These are phyloP conservation scores for Tylopilus plumbeoviolaceoides DNA, from an alignment of 768 basidiomycete species.

Conservation along the genomic window DNA sequence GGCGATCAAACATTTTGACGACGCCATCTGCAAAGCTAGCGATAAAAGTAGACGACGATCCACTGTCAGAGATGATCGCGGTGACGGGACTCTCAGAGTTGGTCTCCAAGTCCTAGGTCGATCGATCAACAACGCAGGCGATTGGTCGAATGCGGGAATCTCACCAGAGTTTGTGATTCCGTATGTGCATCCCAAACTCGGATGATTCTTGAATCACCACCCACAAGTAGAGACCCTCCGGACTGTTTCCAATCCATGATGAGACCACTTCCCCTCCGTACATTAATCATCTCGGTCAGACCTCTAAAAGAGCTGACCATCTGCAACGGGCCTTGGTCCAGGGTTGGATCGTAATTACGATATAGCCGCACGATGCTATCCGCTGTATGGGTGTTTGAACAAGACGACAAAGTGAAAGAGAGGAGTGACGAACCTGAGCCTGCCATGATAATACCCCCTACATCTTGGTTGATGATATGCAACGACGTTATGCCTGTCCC, in stretches of 20 bases:
- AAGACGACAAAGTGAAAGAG: background rate
- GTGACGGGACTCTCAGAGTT: conserved; percentile 90
- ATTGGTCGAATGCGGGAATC: conserved; percentile 19
- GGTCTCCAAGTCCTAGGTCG: conserved; percentile 76
- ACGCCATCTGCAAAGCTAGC: conserved; percentile 92
- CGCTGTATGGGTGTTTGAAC: conserved; percentile 42
- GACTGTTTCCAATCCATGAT: conserved; percentile 93
- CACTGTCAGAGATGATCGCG: conserved; percentile 72
- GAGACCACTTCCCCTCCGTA: conserved; percentile 77
- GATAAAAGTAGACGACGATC: conserved; percentile 73
- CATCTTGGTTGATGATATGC: conserved; percentile 93
- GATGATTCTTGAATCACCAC: conserved; percentile 86
- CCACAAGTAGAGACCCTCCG: conserved; percentile 79
- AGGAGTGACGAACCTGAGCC: conserved; percentile 62
- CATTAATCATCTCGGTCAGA: conserved; percentile 69
- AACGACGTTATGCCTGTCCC: conserved; percentile 84
- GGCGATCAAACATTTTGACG: conserved; percentile 86
- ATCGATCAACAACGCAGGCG: background rate
- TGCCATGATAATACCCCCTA: conserved; percentile 83
- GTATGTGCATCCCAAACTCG: conserved; percentile 94
- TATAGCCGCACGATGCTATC: conserved; percentile 91
- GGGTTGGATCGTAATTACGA: conserved; percentile 80
- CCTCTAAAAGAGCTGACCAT: conserved; percentile 95
- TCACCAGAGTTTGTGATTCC: conserved; percentile 71
- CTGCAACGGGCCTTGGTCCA: conserved; percentile 71